These are phyloP conservation scores for Polyporus arcularius DNA, from an alignment of 768 basidiomycete species.

Conservation along the genomic window DNA sequence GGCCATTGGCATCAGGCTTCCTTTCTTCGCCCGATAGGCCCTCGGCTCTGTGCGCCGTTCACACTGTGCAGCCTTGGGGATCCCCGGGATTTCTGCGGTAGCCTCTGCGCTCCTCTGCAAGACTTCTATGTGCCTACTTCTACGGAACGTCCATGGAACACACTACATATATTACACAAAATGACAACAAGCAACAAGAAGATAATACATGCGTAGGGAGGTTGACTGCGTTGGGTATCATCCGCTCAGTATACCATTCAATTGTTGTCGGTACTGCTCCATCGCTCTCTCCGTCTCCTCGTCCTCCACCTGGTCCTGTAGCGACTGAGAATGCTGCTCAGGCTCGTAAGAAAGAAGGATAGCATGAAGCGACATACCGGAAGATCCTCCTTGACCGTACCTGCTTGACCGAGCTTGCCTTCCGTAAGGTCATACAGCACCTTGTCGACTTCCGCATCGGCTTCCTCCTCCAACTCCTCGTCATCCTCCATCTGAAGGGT, in stretches of 20 bases:
- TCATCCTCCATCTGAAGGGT: conserved; percentile 90
- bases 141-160: background rate
- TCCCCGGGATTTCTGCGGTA: too few species aligned
- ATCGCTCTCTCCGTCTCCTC: conserved; percentile 86
- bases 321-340: conserved; percentile 38
- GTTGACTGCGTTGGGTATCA: conserved; percentile 14
- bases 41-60: background rate
- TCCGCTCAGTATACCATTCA: conserved; percentile 80
- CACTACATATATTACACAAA: background rate
- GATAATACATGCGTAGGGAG: background rate
- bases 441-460: conserved; percentile 96
- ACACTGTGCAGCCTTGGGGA: too few species aligned
- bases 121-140: too few species aligned
- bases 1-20: conserved; percentile 2
- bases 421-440: conserved; percentile 94
- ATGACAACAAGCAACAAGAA: too few species aligned
- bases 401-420: conserved; percentile 90
- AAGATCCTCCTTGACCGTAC: conserved; percentile 65
- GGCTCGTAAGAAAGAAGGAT: background rate
- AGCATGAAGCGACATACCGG: conserved; percentile 57
- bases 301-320: conserved; percentile 67
- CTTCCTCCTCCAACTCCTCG: conserved; percentile 94
- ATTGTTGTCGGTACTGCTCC: conserved; percentile 87
- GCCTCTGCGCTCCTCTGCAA: too few species aligned
- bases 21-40: conserved; percentile 6